These are phyloP conservation scores for Tetrahymena borealis DNA, from an alignment of 73 alveolate species.

Conservation along the genomic window DNA sequence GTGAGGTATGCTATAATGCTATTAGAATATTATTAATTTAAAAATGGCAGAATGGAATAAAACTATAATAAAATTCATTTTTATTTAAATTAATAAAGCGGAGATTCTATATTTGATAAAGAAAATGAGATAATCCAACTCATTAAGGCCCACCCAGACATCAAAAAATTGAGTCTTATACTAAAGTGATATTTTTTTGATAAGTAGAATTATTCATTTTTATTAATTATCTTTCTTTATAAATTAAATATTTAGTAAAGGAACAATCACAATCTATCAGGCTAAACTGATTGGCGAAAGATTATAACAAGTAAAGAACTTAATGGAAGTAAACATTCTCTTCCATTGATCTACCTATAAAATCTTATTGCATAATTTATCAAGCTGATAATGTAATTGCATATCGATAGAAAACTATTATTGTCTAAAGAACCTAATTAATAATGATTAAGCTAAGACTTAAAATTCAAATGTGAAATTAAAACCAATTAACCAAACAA, in stretches of 20 bases:
- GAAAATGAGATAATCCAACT: neutral
- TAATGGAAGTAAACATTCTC: neutral
- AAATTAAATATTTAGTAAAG: neutral
- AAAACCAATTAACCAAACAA: too few species aligned
- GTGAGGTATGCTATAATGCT: neutral
- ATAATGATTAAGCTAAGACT: too few species aligned
- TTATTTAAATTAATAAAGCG: neutral
- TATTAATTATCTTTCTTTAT: neutral
- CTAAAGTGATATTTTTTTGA: neutral
- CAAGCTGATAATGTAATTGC: too few species aligned
- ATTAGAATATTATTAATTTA: neutral
- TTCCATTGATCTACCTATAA: neutral
- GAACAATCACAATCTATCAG: neutral
- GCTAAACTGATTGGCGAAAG: neutral
- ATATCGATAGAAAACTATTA: too few species aligned
- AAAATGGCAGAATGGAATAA: too few species aligned
- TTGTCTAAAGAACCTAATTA: too few species aligned
- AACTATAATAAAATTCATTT: too few species aligned
- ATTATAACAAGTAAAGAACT: neutral
- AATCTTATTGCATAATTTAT: neutral
- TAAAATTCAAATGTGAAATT: too few species aligned
- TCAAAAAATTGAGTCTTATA: neutral
- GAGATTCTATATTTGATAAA: neutral
- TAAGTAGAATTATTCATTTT: neutral
- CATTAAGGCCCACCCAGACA: neutral